A percentile compares a stretch with the other conserved stretches of the same genome.
Conservation (phyloP, 345 rosid genomes). For the Sonneratia alba region DNA sequence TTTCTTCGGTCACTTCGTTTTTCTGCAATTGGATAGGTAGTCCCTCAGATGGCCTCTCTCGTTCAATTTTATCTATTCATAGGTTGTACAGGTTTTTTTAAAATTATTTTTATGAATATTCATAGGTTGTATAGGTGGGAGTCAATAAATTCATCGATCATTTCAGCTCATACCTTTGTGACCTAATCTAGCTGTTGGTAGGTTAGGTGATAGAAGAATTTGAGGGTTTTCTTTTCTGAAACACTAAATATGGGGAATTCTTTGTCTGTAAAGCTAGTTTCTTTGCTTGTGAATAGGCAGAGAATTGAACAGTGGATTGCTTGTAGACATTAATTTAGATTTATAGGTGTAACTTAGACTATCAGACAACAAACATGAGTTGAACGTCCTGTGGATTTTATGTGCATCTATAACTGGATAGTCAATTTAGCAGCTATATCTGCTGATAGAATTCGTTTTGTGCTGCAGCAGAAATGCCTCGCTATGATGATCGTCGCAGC, state of each 20-base stretch:
- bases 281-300: neutral
- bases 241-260: neutral
- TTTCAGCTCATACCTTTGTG: neutral
- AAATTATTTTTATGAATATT: neutral
- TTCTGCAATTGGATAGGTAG: neutral
- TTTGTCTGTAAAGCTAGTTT: neutral
- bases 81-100: neutral
- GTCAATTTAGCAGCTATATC: neutral
- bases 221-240: neutral
- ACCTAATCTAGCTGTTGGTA: neutral
- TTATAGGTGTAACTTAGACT: neutral
- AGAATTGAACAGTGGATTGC: too few species aligned
- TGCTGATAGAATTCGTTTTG: neutral
- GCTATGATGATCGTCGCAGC: constrained; percentile 57
- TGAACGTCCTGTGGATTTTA: neutral
- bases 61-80: neutral
- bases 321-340: too few species aligned
- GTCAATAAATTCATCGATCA: neutral
- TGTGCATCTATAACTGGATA: neutral
- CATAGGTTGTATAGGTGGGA: neutral
- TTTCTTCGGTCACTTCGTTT: neutral
- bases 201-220: neutral
- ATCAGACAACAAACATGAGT: neutral
- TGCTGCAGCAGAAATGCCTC: constrained; percentile 43
- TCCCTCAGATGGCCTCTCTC: neutral